These are phyloP conservation scores for Aureobasidium zeae DNA, from an alignment of 2,329 filamentous ascomycete species.

Conservation along the genomic window DNA sequence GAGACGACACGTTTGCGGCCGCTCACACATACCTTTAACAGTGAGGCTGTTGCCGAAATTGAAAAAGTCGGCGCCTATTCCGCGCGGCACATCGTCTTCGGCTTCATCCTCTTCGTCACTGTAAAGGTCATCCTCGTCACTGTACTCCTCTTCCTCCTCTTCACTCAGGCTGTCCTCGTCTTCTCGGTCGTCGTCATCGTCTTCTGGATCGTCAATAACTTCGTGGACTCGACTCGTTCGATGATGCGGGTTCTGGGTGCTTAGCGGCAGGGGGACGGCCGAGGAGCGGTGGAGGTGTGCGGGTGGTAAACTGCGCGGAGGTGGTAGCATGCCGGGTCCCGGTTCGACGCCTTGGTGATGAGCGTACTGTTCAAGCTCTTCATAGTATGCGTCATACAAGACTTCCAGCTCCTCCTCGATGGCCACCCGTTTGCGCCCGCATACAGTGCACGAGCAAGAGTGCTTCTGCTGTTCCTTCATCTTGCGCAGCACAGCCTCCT, in stretches of 20 bases:
- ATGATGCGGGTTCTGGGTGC: constrained; percentile 53
- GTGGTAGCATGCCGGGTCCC: constrained; percentile 58
- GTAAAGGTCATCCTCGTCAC: constrained; percentile 53
- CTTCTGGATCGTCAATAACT: constrained; percentile 50
- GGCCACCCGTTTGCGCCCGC: constrained; percentile 87
- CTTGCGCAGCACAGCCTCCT: constrained; percentile 93
- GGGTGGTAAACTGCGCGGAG: constrained; percentile 42
- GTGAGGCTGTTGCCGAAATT: constrained; percentile 96
- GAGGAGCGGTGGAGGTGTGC: constrained; percentile 37
- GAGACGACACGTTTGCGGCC: constrained; percentile 12
- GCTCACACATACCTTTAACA: constrained; percentile 59
- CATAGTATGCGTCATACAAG: constrained; percentile 96
- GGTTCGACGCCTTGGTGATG: constrained; percentile 61
- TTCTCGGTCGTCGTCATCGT: constrained; percentile 46
- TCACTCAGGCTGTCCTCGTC: constrained; percentile 45
- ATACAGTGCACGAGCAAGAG: constrained; percentile 96
- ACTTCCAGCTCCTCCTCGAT: constrained; percentile 98
- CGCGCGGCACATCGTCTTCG: constrained; percentile 48
- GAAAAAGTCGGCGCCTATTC: constrained; percentile 67
- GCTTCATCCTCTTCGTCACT: constrained; percentile 54
- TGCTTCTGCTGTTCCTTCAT: constrained; percentile 99
- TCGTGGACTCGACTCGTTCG: constrained; percentile 66
- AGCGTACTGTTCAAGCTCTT: constrained; percentile 94
- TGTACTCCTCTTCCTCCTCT: constrained; percentile 49
- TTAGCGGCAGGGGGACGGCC: constrained; percentile 42